Percentiles rank a stretch among this genome's conserved stretches.
These are phyloP conservation scores for Phytopythium ostracodes DNA, from an alignment of 352 stramenopile species.

Conservation along the genomic window DNA sequence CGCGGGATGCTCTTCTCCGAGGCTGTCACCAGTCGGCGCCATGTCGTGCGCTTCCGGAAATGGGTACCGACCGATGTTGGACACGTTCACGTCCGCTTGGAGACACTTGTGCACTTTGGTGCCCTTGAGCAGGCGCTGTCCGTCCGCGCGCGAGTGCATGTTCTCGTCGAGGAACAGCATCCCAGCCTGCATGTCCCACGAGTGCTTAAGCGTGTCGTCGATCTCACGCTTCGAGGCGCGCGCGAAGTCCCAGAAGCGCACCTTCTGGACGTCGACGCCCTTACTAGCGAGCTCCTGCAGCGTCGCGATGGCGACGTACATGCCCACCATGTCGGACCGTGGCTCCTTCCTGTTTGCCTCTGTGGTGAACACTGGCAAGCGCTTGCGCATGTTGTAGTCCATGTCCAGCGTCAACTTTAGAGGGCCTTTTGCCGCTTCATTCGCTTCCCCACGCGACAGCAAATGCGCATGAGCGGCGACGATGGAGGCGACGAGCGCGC, in stretches of 20 bases:
- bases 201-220: conserved; percentile 15
- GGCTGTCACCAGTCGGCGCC: not conserved
- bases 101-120: conserved; percentile 15
- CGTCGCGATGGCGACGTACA: conserved; percentile 20
- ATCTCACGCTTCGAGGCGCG: conserved; percentile 24
- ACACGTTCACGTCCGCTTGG: conserved; percentile 19
- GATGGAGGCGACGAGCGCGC: conserved; percentile 20
- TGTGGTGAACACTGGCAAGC: conserved; percentile 15
- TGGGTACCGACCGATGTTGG: conserved; percentile 22
- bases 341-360: conserved; percentile 1
- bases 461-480: conserved; percentile 18
- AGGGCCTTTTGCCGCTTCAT: conserved; percentile 13
- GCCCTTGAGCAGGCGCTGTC: conserved; percentile 13
- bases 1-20: no score
- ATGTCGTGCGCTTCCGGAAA: conserved; percentile 9
- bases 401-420: conserved; percentile 32
- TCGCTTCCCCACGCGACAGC: conserved; percentile 10
- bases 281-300: conserved; percentile 13
- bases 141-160: conserved; percentile 5
- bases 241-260: conserved; percentile 44
- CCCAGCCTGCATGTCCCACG: conserved; percentile 9
- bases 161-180: conserved; percentile 15
- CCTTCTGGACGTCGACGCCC: conserved; percentile 21
- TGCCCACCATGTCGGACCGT: conserved; percentile 21
- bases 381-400: conserved; percentile 44